Conservation (phyloP, 305 asterid genomes). For the Salvia sclarea region DNA sequence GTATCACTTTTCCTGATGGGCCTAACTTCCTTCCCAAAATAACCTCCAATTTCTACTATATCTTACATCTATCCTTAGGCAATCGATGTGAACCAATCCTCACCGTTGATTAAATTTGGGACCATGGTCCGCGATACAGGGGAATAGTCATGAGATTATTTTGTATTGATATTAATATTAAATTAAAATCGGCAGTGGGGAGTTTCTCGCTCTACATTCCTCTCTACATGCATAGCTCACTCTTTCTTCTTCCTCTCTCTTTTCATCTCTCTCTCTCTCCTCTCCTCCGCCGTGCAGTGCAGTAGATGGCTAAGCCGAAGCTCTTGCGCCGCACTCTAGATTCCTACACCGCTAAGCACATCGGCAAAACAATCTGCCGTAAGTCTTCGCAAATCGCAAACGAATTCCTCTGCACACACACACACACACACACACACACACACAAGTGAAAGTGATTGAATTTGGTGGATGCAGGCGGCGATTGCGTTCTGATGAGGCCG, state of each 20-base stretch:
- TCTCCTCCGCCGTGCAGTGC: slow-evolving; percentile 35
- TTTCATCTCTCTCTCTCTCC: slow-evolving; percentile 23
- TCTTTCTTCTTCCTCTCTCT: background rate
- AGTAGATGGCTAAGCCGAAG: slow-evolving; percentile 72
- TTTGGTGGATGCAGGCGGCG: slow-evolving; percentile 51
- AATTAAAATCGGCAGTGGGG: background rate
- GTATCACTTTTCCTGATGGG: background rate
- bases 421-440: background rate
- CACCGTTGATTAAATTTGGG: background rate
- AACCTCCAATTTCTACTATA: background rate
- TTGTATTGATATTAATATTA: background rate
- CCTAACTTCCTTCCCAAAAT: background rate
- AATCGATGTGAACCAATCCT: background rate
- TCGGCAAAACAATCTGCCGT: slow-evolving; percentile 61
- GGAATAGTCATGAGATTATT: background rate
- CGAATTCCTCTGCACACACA: background rate
- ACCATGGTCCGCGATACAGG: background rate
- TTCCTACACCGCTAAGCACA: slow-evolving; percentile 57
- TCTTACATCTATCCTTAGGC: slow-evolving; percentile 10
- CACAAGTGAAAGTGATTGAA: no score
- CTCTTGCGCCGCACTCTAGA: slow-evolving; percentile 61
- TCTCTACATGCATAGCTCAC: slow-evolving; percentile 34
- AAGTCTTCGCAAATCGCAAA: slow-evolving; percentile 18
- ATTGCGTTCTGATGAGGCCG: slow-evolving; percentile 85
- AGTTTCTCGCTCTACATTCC: slow-evolving; percentile 34